These are phyloP conservation scores for Boletus rubroflammeus DNA, from an alignment of 768 basidiomycete genomes.

Conservation along the genomic window DNA sequence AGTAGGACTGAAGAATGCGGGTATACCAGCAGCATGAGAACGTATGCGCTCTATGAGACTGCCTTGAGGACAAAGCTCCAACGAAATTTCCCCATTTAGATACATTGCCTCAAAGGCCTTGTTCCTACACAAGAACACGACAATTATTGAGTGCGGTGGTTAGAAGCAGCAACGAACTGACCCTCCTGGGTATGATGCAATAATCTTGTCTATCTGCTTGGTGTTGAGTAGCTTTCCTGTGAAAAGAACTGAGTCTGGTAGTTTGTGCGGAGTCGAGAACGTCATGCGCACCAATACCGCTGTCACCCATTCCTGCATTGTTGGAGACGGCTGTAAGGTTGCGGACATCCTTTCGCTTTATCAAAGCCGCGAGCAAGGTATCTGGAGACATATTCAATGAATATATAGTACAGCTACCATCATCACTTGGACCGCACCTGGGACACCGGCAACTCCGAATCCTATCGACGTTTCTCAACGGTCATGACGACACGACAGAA, in stretches of 20 bases:
- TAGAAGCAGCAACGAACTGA: slow-evolving; percentile 28
- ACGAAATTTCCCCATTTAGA: slow-evolving; percentile 72
- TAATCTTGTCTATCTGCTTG: slow-evolving; percentile 76
- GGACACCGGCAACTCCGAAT: slow-evolving; percentile 87
- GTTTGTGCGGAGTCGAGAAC: neutral
- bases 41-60: slow-evolving; percentile 86
- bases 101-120: slow-evolving; percentile 83
- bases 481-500: neutral
- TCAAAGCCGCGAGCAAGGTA: slow-evolving; percentile 76
- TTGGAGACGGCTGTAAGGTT: slow-evolving; percentile 84
- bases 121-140: slow-evolving; percentile 48
- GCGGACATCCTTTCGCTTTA: slow-evolving; percentile 68
- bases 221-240: slow-evolving; percentile 71
- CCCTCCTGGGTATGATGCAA: slow-evolving; percentile 90
- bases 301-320: slow-evolving; percentile 73
- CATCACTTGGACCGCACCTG: slow-evolving; percentile 45
- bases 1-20: slow-evolving; percentile 91
- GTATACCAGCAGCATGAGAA: slow-evolving; percentile 87
- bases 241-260: neutral
- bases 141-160: neutral
- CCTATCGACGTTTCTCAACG: slow-evolving; percentile 41
- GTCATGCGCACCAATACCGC: slow-evolving; percentile 55
- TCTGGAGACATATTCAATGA: slow-evolving; percentile 40
- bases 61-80: slow-evolving; percentile 91
- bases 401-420: neutral